phyloP scores from a whole-genome alignment of 2,329 filamentous ascomycete genomes.

The Colletotrichum liaoningense region DNA sequence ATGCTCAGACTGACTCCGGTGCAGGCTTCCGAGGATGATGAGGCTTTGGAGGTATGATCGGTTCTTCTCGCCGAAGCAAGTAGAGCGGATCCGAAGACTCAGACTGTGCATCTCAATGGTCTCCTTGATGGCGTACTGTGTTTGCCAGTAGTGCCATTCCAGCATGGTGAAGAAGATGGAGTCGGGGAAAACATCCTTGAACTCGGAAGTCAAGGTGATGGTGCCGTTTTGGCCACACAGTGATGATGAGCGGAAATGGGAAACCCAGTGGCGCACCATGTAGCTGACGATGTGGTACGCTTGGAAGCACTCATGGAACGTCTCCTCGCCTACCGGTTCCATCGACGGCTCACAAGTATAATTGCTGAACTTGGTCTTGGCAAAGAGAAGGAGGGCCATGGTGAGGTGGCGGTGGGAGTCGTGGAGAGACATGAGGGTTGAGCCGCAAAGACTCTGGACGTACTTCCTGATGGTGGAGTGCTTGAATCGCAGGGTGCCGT shows the following conservation, averaged over 20 bases:
- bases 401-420: slow-evolving; percentile 49
- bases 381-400: slow-evolving; percentile 48
- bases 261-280: slow-evolving; percentile 49
- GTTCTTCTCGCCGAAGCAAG: slow-evolving; percentile 50
- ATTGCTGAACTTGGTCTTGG: slow-evolving; percentile 42
- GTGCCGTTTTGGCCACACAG: slow-evolving; percentile 43
- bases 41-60: slow-evolving; percentile 49
- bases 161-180: slow-evolving; percentile 50
- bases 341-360: slow-evolving; percentile 41
- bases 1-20: slow-evolving; percentile 40
- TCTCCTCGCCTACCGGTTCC: slow-evolving; percentile 41
- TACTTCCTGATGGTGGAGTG: slow-evolving; percentile 47
- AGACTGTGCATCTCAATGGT: slow-evolving; percentile 46
- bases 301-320: slow-evolving; percentile 41
- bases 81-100: slow-evolving; percentile 47
- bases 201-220: slow-evolving; percentile 45
- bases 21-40: slow-evolving; percentile 49
- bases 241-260: slow-evolving; percentile 49
- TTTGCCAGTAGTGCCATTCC: slow-evolving; percentile 47
- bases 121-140: slow-evolving; percentile 37
- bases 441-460: slow-evolving; percentile 47
- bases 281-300: slow-evolving; percentile 47
- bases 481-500: slow-evolving; percentile 50
- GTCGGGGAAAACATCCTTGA: slow-evolving; percentile 49
- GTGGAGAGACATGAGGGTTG: slow-evolving; percentile 44